Percentiles rank a stretch among this genome's conserved stretches.
Evolutionary conservation across 352 stramenopile genomes (phyloP).

Genomic region (Globisporangium nunn): DNA sequence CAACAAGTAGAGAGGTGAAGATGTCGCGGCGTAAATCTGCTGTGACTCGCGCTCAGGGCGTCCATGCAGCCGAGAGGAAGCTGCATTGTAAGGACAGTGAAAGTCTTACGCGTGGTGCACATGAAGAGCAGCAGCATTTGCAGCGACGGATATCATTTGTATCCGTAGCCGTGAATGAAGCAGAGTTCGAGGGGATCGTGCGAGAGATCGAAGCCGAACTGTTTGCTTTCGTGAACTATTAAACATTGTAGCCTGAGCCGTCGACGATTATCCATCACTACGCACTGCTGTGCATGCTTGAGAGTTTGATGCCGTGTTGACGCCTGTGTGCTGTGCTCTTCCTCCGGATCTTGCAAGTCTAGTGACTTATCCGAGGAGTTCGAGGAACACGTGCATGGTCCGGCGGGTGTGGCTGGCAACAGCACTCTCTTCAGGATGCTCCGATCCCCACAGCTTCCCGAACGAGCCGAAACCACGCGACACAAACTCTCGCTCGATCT

Average conservation of each 20-base stretch:
- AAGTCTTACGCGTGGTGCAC: not conserved
- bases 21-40: not conserved
- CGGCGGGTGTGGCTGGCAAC: not conserved
- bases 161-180: not conserved
- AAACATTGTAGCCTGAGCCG: too few relatives aligned
- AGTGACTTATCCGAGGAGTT: not conserved
- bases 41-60: not conserved
- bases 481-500: slow-evolving; percentile 3
- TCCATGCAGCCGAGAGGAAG: slow-evolving; percentile 13
- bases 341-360: too few relatives aligned
- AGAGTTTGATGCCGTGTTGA: too few relatives aligned
- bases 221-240: not conserved
- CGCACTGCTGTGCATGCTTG: too few relatives aligned
- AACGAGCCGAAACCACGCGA: not conserved
- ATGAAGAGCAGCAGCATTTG: not conserved
- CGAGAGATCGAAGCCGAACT: slow-evolving; percentile 10
- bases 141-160: not conserved
- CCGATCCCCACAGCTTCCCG: slow-evolving; percentile 1
- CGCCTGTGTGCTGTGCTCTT: too few relatives aligned
- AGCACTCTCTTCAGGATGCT: not conserved
- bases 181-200: slow-evolving; percentile 11
- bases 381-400: not conserved
- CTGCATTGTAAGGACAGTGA: slow-evolving; percentile 1
- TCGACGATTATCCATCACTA: not conserved
- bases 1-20: not conserved